phyloP scores from a whole-genome alignment of 371 early-diverging fungal genomes.

The Mucor lusitanicus region DNA sequence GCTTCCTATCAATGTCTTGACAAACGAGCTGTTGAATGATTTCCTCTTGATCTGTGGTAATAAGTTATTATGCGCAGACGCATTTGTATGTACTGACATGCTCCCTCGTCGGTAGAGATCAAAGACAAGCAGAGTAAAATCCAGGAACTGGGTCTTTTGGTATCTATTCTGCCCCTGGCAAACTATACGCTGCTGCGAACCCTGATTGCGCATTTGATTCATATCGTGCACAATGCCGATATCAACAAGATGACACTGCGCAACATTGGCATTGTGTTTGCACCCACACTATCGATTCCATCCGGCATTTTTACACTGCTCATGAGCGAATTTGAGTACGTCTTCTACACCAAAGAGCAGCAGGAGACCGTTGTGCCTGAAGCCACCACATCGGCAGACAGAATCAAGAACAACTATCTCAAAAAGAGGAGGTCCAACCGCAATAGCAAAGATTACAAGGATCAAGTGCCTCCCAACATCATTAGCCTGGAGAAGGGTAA shows the following conservation, averaged over 20 bases:
- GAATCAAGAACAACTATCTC: conserved; percentile 7
- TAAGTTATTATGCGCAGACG: too few species aligned
- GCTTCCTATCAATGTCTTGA: conserved; percentile 72
- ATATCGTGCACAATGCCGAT: conserved; percentile 56
- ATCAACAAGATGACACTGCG: conserved; percentile 70
- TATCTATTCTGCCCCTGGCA: conserved; percentile 53
- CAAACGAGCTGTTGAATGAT: conserved; percentile 60
- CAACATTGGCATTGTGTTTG: conserved; percentile 74
- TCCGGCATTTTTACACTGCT: conserved; percentile 63
- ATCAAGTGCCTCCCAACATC: conserved; percentile 27
- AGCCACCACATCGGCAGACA: conserved; percentile 9
- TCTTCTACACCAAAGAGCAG: conserved; percentile 36
- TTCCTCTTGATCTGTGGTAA: conserved; percentile 63
- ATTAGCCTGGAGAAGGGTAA: conserved; percentile 25
- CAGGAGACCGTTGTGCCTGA: background rate
- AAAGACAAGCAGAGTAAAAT: conserved; percentile 56
- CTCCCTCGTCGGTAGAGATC: too few species aligned
- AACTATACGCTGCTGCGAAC: conserved; percentile 63
- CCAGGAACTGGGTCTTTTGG: conserved; percentile 51
- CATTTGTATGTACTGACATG: too few species aligned
- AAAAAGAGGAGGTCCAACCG: conserved; percentile 18
- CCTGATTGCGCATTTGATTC: conserved; percentile 61
- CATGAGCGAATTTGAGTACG: conserved; percentile 60
- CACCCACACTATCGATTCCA: conserved; percentile 69
- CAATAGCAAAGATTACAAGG: conserved; percentile 31